phyloP scores from a whole-genome alignment of 192 early-diverging fungal species.

The Coemansia interrupta region DNA sequence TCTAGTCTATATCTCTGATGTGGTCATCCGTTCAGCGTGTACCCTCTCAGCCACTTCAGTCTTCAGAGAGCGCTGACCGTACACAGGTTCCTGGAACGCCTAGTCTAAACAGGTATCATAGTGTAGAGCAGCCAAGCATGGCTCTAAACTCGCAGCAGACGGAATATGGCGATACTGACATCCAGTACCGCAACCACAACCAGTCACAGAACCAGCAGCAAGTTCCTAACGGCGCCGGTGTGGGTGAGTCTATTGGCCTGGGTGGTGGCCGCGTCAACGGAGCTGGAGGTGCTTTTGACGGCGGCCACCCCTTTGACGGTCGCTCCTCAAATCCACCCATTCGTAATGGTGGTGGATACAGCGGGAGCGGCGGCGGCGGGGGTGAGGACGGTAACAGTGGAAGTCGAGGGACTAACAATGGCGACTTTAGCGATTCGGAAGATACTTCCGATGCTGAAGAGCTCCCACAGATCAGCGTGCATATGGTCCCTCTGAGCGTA shows the following conservation, averaged over 20 bases:
- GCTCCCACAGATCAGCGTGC: slow-evolving; percentile 58
- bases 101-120: slow-evolving; percentile 10
- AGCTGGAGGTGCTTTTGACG: too few relatives aligned
- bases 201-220: slow-evolving; percentile 6
- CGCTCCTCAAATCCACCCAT: background rate
- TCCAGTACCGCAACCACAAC: slow-evolving; percentile 7
- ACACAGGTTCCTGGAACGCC: slow-evolving; percentile 23
- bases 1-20: slow-evolving; percentile 12
- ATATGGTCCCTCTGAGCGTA: slow-evolving; percentile 61
- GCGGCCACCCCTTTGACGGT: background rate
- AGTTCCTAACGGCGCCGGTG: slow-evolving; percentile 3
- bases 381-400: slow-evolving; percentile 3
- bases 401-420: background rate
- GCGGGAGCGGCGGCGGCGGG: background rate
- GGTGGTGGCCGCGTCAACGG: too few relatives aligned
- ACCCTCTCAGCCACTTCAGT: slow-evolving; percentile 17
- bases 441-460: slow-evolving; percentile 21
- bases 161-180: background rate
- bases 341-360: background rate
- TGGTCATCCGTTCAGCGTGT: slow-evolving; percentile 45
- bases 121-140: background rate
- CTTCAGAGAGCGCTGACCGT: slow-evolving; percentile 18
- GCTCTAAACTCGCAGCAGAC: slow-evolving; percentile 2
- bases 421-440: slow-evolving; percentile 7
- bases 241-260: too few relatives aligned